Evolutionary conservation across 1,284 basidiomycete species (phyloP), one percentile per base, ranked within the genome.

Genomic region (Hymenochaete sp.): DNA sequence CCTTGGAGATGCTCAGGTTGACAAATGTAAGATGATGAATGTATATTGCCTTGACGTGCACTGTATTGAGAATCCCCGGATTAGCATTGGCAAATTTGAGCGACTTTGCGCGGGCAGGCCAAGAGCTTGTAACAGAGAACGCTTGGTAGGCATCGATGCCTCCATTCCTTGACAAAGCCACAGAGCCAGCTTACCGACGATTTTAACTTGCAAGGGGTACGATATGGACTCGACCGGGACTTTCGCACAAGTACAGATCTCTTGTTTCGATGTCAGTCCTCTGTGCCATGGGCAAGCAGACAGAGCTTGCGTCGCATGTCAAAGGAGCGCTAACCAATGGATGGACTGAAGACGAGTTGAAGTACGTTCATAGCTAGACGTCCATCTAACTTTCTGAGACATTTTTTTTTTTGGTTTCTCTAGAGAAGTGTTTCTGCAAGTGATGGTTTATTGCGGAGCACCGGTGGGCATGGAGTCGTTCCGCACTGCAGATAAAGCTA

Each of bases 271-370:
- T 50, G 13, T 41, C 44, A 7, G 21, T 50, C 16, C 48, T 50
- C 13, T 25, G 44, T 28, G 38, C 48, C 22, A 18, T 46, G 19
- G 48, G 48, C 10, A 50, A 50, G 44, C 39, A 46, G 19, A 21
- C 26, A 19, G 48, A 50, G 27, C 22, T 47, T 19, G 26, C 33
- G 21, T 38, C 44, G n/a, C 48, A 50, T 33, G 43, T 50, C 24
- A 46, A 42, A 38, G 48, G 48, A 14, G 48, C 48, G 3, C 48
- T 50, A 18, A 50, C 45, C 21, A 45, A 46, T 22, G 48, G 48
- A 8, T 16, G 39, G 31, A 50, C 48, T 11, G 48, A 50, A 33
- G 48, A 42, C 7, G 48, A 50, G 19, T 24, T 50, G 4, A 50
- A 46, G 48, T 50, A 29, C 22, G 44, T 28, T 16, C 16, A 22